Percentiles rank a stretch among this genome's conserved stretches.
These are phyloP conservation scores for Multifurca ochricompacta DNA, from an alignment of 768 basidiomycete genomes.

Conservation along the genomic window DNA sequence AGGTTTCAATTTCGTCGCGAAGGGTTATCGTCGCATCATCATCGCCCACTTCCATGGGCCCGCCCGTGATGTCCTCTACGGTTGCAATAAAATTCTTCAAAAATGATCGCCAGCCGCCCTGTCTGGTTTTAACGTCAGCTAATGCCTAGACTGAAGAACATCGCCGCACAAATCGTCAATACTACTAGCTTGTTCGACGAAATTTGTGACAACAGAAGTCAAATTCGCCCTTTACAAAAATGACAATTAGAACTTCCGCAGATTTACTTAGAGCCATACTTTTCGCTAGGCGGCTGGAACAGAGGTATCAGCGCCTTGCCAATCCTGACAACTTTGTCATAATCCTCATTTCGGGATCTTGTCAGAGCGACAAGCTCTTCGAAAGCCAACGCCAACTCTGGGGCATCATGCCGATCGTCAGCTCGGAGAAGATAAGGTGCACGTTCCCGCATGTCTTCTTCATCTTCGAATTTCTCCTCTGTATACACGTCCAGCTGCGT, in stretches of 20 bases:
- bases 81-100: conserved; percentile 53
- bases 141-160: not conserved
- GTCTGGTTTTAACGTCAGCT: conserved; percentile 35
- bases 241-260: not conserved
- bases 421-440: conserved; percentile 33
- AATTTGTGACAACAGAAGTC: not conserved
- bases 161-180: conserved; percentile 7
- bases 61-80: conserved; percentile 59
- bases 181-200: conserved; percentile 10
- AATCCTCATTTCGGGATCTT: conserved; percentile 53
- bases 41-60: conserved; percentile 43
- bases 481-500: conserved; percentile 74
- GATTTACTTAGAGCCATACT: conserved; percentile 31
- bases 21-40: conserved; percentile 34
- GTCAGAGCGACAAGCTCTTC: conserved; percentile 56
- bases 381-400: conserved; percentile 48
- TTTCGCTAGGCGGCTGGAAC: conserved; percentile 49
- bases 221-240: not conserved
- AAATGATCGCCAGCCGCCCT: conserved; percentile 56
- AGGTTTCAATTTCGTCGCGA: conserved; percentile 51
- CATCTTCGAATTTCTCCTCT: conserved; percentile 88
- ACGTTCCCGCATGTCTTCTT: conserved; percentile 72
- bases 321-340: conserved; percentile 53
- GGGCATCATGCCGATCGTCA: conserved; percentile 24
- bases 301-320: conserved; percentile 48